Base-by-base conservation (phyloP, 2,329 filamentous ascomycete species). In the Calonectria hongkongensis region DNA sequence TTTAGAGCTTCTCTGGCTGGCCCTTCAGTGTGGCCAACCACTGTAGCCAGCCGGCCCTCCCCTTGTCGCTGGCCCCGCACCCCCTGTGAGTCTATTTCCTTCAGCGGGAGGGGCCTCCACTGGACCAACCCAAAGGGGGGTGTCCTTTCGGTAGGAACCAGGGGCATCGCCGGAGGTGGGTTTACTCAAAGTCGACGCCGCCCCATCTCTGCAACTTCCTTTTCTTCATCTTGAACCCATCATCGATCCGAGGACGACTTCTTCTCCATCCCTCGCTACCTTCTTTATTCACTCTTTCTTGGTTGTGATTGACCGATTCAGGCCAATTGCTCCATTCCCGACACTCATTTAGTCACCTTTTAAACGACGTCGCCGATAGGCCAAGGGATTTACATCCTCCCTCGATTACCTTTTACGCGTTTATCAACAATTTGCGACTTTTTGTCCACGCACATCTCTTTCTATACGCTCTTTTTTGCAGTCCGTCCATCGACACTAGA, bases 331-430 rank as follows among this genome's bases (percentile, higher is more conserved):
- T 50, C 72, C 65, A 64, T 65, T 82, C 80, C 80, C 71, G 80
- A 76, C 80, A 80, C 80, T 82, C 80, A 13, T 76, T 81, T 81
- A 75, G 63, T 76, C 66, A 60, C 45, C 67, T 64, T 68, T 58
- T 63, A 60, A 27, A 21, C 68, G 65, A 72, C 71, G 62, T 30
- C 66, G 65, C 54, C 30, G 54, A 58, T 16, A 58, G 30, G 33
- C n/a, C 30, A 25, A 58, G 54, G 54, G 54, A 51, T 39, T 58
- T 58, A 27, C 50, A 33, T 27, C 50, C 21, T 58, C 54, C 33
- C 30, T 58, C 33, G 30, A 15, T 25, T 4, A 39, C n/a, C 30
- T 33, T 54, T 54, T 58, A 58, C 54, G 54, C 54, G 30, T 58
- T 58, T 58, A 39, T 58, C 54, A 58, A 27, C 54, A 58, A 27